Conservation (phyloP, 805 yeast species). For the Lachancea kluyveri region DNA sequence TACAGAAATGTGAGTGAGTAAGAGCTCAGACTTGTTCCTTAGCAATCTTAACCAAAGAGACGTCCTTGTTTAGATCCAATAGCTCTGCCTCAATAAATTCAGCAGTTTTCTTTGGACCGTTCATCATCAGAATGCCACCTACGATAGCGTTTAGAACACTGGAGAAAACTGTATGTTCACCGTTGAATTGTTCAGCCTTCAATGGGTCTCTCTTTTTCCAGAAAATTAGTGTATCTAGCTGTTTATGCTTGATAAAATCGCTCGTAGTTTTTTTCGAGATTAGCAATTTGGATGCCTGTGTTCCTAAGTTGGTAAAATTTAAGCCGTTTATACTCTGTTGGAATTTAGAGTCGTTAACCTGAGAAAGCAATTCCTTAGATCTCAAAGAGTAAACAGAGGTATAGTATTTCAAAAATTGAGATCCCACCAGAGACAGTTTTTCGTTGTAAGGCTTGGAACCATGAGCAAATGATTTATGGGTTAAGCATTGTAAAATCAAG, state of each 20-base stretch:
- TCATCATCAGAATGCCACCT: slow-evolving; percentile 60
- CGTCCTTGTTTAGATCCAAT: slow-evolving; percentile 25
- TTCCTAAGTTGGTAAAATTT: slow-evolving; percentile 57
- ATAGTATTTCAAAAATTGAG: slow-evolving; percentile 47
- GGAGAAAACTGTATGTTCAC: slow-evolving; percentile 49
- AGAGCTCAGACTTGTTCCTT: too few relatives aligned
- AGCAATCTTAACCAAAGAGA: slow-evolving; percentile 15
- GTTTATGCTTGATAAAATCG: slow-evolving; percentile 42
- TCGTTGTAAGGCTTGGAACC: slow-evolving; percentile 88
- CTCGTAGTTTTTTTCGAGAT: slow-evolving; percentile 47
- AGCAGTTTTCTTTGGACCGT: slow-evolving; percentile 56
- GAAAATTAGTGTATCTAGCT: slow-evolving; percentile 50
- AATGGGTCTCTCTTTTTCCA: slow-evolving; percentile 57
- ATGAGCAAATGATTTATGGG: slow-evolving; percentile 93
- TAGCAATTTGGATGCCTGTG: slow-evolving; percentile 44
- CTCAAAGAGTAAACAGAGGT: slow-evolving; percentile 30
- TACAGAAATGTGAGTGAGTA: slow-evolving; percentile 6
- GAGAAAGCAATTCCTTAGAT: slow-evolving; percentile 11
- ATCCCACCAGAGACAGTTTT: slow-evolving; percentile 67
- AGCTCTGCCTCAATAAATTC: slow-evolving; percentile 51
- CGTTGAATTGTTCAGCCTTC: slow-evolving; percentile 41
- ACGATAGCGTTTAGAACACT: slow-evolving; percentile 54
- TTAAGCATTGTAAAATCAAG: slow-evolving; percentile 68
- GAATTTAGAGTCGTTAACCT: slow-evolving; percentile 12
- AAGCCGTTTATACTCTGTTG: slow-evolving; percentile 40